A percentile compares a stretch with the other conserved stretches of the same genome.
These are phyloP conservation scores for Backusella mclennaniae DNA, from an alignment of 192 early-diverging fungal genomes.

Conservation along the genomic window DNA sequence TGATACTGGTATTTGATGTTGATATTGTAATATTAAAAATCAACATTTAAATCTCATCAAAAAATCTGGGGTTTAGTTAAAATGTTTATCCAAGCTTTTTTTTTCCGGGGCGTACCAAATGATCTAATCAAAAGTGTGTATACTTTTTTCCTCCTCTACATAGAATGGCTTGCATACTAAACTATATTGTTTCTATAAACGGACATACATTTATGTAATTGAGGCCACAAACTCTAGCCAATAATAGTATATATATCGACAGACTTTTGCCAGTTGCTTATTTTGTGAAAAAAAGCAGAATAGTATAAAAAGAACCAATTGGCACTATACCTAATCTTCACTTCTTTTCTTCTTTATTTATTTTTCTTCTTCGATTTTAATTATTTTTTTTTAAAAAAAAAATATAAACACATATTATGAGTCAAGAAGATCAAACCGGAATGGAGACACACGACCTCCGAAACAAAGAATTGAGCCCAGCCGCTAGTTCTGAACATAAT, in stretches of 20 bases:
- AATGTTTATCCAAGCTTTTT: neutral
- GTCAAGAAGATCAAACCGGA: neutral
- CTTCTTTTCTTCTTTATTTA: constrained; percentile 1
- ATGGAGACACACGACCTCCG: neutral
- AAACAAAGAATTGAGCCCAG: neutral
- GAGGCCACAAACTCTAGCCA: neutral
- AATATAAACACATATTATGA: neutral
- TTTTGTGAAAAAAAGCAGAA: neutral
- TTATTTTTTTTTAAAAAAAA: neutral
- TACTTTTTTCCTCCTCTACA: neutral
- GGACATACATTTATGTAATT: neutral
- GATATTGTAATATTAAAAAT: neutral
- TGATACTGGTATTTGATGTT: too few species aligned
- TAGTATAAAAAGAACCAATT: constrained; percentile 1
- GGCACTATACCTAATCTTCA: neutral
- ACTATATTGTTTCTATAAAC: neutral
- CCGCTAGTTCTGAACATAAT: neutral
- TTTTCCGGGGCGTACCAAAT: neutral
- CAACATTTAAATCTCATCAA: neutral
- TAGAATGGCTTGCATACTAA: neutral
- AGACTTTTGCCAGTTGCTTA: neutral
- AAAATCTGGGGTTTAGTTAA: neutral
- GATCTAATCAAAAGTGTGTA: neutral
- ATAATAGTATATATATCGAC: neutral
- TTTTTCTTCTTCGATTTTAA: neutral